Percentiles rank a stretch among this genome's conserved stretches.
These are phyloP conservation scores for Endocarpon pusillum DNA, from an alignment of 495 filamentous ascomycete genomes.

Conservation along the genomic window DNA sequence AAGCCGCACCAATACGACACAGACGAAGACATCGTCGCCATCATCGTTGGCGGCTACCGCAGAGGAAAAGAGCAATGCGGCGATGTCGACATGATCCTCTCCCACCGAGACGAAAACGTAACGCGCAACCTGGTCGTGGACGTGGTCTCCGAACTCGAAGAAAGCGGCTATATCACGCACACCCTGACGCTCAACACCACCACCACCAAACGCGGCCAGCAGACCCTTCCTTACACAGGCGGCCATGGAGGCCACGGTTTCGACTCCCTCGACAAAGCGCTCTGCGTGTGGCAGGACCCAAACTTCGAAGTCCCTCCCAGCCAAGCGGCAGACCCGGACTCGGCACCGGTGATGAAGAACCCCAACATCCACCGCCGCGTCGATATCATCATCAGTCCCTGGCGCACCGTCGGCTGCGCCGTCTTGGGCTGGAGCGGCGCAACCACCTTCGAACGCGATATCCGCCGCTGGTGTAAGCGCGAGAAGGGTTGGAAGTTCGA, in stretches of 20 bases:
- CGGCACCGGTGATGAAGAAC: constrained; percentile 13
- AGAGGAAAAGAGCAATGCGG: constrained; percentile 57
- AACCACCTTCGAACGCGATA: constrained; percentile 76
- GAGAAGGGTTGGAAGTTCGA: constrained; percentile 69
- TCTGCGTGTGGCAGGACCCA: constrained; percentile 85
- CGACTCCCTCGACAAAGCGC: constrained; percentile 76
- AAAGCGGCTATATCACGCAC: constrained; percentile 58
- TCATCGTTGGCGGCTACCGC: constrained; percentile 72
- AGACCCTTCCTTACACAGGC: constrained; percentile 36
- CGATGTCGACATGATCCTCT: constrained; percentile 77
- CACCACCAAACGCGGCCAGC: constrained; percentile 53
- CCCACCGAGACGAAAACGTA: constrained; percentile 50
- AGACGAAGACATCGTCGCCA: constrained; percentile 39
- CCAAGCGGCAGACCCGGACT: constrained; percentile 14
- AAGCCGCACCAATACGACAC: constrained; percentile 13
- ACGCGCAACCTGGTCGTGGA: constrained; percentile 50
- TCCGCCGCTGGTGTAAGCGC: constrained; percentile 64
- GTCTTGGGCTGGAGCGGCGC: constrained; percentile 79
- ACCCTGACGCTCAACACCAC: constrained; percentile 51
- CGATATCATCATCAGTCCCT: constrained; percentile 84
- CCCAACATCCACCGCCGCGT: constrained; percentile 69
- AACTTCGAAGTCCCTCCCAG: constrained; percentile 18
- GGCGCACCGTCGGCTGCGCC: constrained; percentile 76
- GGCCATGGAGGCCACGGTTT: constrained; percentile 34
- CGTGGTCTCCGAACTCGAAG: constrained; percentile 53